phyloP scores from a whole-genome alignment of 495 filamentous ascomycete species.

The Talaromyces stipitatus region DNA sequence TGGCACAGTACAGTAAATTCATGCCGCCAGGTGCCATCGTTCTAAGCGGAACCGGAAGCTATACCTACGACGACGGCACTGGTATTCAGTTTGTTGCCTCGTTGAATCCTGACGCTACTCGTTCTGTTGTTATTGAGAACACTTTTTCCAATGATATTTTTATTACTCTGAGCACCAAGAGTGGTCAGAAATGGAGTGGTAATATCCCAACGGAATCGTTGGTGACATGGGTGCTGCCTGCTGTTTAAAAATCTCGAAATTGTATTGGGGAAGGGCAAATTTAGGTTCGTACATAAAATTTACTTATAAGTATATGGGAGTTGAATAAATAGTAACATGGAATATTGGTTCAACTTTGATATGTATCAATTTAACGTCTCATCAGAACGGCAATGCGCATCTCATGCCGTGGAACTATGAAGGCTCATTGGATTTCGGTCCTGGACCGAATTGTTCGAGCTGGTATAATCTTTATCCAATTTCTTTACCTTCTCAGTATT shows the following conservation, averaged over 20 bases:
- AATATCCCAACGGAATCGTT: slow-evolving; percentile 36
- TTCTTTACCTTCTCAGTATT: too few species aligned
- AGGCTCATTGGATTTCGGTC: too few species aligned
- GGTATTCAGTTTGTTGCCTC: slow-evolving; percentile 44
- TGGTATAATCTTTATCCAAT: too few species aligned
- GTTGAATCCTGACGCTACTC: slow-evolving; percentile 43
- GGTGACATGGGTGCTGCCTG: slow-evolving; percentile 46
- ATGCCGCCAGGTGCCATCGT: slow-evolving; percentile 43
- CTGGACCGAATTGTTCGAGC: too few species aligned
- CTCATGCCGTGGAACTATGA: too few species aligned
- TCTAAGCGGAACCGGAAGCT: slow-evolving; percentile 37
- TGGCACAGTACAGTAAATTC: slow-evolving; percentile 51
- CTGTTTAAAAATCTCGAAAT: neutral
- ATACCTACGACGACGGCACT: slow-evolving; percentile 32
- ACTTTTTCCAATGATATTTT: slow-evolving; percentile 44
- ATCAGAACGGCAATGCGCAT: too few species aligned
- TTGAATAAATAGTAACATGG: too few species aligned
- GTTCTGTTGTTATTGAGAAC: slow-evolving; percentile 47
- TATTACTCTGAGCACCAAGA: slow-evolving; percentile 31
- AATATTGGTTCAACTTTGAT: too few species aligned
- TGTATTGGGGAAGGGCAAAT: too few species aligned
- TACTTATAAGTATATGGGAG: too few species aligned
- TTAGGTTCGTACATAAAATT: too few species aligned
- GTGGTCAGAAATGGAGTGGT: slow-evolving; percentile 46
- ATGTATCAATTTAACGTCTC: too few species aligned